A percentile compares a stretch with the other conserved stretches of the same genome.
phyloP scores from a whole-genome alignment of 345 rosid species.

The Eucalyptus caleyi region DNA sequence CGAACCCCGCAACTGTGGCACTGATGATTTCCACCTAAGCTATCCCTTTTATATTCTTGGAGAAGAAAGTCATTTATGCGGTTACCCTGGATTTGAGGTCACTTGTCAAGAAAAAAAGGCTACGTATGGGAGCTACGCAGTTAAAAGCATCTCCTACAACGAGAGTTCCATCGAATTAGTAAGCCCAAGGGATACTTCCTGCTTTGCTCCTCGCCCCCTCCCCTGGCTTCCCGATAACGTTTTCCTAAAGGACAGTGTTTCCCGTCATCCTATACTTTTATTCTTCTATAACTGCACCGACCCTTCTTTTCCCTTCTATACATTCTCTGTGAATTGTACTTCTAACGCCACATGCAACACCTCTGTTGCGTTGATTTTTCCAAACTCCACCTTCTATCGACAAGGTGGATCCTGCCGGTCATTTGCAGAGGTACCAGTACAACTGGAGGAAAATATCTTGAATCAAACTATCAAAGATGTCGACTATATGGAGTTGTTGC shows the following conservation, averaged over 20 bases:
- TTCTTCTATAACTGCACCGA: background rate
- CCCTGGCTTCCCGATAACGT: fast-evolving
- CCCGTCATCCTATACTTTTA: fast-evolving
- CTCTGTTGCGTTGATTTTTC: background rate
- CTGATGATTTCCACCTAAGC: background rate
- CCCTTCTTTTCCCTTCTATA: background rate
- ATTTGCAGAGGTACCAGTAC: background rate
- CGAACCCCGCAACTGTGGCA: background rate
- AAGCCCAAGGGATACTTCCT: background rate
- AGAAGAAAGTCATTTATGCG: background rate
- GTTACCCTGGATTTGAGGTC: background rate
- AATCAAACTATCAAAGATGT: background rate
- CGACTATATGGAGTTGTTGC: background rate
- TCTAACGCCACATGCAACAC: background rate
- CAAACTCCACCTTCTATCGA: fast-evolving
- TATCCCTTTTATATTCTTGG: background rate
- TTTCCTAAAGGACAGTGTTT: background rate
- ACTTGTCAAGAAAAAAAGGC: background rate
- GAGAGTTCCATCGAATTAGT: background rate
- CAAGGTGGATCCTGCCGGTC: background rate
- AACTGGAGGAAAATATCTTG: background rate
- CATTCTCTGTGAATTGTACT: background rate
- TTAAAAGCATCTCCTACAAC: background rate
- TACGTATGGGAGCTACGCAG: background rate
- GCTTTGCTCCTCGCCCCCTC: background rate